These are phyloP conservation scores for Withania somnifera DNA, from an alignment of 305 asterid species.

Conservation along the genomic window DNA sequence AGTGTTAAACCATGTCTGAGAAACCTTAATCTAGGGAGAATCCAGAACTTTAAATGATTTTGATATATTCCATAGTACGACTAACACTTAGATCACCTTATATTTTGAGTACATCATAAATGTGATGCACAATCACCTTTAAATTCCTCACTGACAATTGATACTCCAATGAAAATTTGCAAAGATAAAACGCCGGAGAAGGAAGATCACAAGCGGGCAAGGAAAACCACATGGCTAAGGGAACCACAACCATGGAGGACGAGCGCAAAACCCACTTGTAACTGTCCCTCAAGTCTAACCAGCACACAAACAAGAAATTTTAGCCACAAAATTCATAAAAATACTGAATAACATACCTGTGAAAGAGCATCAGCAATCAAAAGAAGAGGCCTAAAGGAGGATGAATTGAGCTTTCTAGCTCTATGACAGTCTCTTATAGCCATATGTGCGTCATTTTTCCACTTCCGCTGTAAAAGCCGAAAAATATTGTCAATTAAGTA, in stretches of 20 bases:
- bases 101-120: not conserved
- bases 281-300: not conserved
- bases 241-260: not conserved
- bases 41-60: not conserved
- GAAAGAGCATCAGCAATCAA: slow-evolving; percentile 79
- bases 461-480: slow-evolving; percentile 47
- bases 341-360: slow-evolving; percentile 36
- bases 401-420: slow-evolving; percentile 59
- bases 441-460: slow-evolving; percentile 87
- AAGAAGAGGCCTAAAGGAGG: slow-evolving; percentile 63
- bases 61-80: not conserved
- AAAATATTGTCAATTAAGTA: slow-evolving; percentile 3
- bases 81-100: not conserved
- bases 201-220: not conserved
- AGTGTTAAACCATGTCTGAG: not conserved
- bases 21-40: not conserved
- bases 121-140: not conserved
- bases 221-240: not conserved
- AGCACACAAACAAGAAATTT: not conserved
- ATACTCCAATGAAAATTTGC: not conserved
- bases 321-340: not conserved
- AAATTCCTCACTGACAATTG: not conserved
- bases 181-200: not conserved
- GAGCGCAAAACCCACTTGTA: not conserved
- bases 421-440: slow-evolving; percentile 79